phyloP scores from a whole-genome alignment of 108 stramenopile species.

The Ochromonas danica region DNA sequence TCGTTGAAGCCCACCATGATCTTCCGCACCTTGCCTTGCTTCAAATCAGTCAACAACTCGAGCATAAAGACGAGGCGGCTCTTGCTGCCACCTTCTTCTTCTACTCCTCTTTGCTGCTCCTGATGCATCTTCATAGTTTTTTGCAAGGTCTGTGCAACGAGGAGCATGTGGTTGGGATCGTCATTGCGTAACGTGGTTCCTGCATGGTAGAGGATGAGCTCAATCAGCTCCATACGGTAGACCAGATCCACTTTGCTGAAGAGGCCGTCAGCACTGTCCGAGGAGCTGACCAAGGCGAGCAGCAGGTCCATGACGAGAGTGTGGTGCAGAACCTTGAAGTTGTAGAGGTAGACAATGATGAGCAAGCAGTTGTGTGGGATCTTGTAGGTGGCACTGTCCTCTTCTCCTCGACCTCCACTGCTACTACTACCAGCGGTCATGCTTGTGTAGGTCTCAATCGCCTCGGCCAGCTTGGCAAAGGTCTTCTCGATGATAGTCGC shows the following conservation, averaged over 20 bases:
- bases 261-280: too few species aligned
- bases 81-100: background rate
- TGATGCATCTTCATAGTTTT: background rate
- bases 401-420: too few species aligned
- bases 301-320: too few species aligned
- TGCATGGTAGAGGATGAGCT: background rate
- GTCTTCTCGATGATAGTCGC: slow-evolving; percentile 58
- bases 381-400: slow-evolving; percentile 55
- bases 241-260: too few species aligned
- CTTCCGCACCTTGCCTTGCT: background rate
- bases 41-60: slow-evolving; percentile 19
- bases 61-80: slow-evolving; percentile 30
- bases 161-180: background rate
- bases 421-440: slow-evolving; percentile 25
- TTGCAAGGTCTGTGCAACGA: background rate
- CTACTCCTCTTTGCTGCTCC: background rate
- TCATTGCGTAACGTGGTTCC: background rate
- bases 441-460: background rate
- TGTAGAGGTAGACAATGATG: slow-evolving; percentile 85
- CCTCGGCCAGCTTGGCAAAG: slow-evolving; percentile 52
- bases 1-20: background rate
- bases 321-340: slow-evolving; percentile 77
- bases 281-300: too few species aligned
- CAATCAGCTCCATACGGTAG: background rate
- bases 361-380: slow-evolving; percentile 72